Percentiles rank a stretch among this genome's conserved stretches.
Conservation (phyloP, 148 eudicot species). For the Mesembryanthemum crystallinum region DNA sequence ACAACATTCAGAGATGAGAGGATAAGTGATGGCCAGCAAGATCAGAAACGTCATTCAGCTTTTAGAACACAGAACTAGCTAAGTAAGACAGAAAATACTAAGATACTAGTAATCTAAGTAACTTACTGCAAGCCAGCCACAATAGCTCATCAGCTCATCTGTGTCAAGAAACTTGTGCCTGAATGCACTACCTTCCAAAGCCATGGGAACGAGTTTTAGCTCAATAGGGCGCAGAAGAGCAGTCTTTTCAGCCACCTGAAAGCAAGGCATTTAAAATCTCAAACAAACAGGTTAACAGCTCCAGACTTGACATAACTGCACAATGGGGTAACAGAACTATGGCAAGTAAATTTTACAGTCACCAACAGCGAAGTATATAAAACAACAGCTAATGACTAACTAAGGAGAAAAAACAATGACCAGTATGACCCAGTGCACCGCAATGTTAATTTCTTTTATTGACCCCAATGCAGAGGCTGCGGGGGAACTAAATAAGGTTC, state of each 20-base stretch:
- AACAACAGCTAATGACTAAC: not conserved
- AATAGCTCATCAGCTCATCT: conserved; percentile 86
- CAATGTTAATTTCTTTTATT: not conserved
- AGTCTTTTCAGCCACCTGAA: conserved; percentile 92
- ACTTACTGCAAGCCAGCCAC: conserved; percentile 88
- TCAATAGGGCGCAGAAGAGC: conserved; percentile 78
- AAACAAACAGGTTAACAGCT: conserved; percentile 7
- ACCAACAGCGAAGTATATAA: not conserved
- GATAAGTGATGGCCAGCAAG: not conserved
- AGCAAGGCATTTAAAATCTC: conserved; percentile 9
- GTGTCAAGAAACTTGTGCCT: conserved; percentile 71
- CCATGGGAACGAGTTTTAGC: conserved; percentile 73
- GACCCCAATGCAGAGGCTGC: not conserved
- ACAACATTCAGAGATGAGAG: not conserved
- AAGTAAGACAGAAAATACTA: not conserved
- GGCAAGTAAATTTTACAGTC: not conserved
- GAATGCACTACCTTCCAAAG: conserved; percentile 90
- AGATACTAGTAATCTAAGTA: not conserved
- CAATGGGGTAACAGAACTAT: not conserved
- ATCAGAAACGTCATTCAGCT: not conserved
- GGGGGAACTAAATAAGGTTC: not conserved
- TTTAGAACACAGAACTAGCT: not conserved
- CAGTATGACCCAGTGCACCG: not conserved
- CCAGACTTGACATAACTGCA: conserved; percentile 3
- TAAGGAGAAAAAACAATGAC: not conserved